phyloP scores from a whole-genome alignment of 495 filamentous ascomycete genomes.

The Hyaloscypha hepaticicola region DNA sequence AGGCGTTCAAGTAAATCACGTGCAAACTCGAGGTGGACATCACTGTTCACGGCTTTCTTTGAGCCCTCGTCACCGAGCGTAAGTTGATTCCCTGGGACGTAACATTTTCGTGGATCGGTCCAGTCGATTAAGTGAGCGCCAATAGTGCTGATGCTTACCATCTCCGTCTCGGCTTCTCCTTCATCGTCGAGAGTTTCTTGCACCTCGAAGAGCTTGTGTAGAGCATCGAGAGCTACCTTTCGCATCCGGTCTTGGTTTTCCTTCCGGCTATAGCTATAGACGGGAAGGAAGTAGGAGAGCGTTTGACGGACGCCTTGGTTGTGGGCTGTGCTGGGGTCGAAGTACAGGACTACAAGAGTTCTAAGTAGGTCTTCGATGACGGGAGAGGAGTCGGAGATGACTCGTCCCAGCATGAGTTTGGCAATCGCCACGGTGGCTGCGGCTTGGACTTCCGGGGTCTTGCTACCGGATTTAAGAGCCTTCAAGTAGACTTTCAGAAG shows the following conservation, averaged over 20 bases:
- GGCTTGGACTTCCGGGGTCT: conserved; percentile 71
- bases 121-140: conserved; percentile 85
- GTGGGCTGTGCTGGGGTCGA: conserved; percentile 77
- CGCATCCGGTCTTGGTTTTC: conserved; percentile 83
- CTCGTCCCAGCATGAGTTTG: conserved; percentile 80
- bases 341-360: conserved; percentile 80
- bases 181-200: conserved; percentile 74
- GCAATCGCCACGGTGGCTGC: conserved; percentile 78
- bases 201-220: conserved; percentile 64
- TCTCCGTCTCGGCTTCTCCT: conserved; percentile 72
- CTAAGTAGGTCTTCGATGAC: conserved; percentile 69
- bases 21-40: conserved; percentile 69
- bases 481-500: conserved; percentile 77
- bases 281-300: conserved; percentile 92
- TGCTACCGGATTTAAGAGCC: conserved; percentile 66
- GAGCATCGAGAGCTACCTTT: conserved; percentile 61
- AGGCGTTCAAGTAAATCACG: conserved; percentile 59
- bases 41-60: conserved; percentile 59
- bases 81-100: conserved; percentile 61
- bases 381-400: conserved; percentile 54
- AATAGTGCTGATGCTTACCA: conserved; percentile 72
- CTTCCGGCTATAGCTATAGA: conserved; percentile 81
- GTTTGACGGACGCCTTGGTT: conserved; percentile 89
- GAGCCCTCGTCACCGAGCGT: conserved; percentile 53
- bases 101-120: conserved; percentile 90